Percentiles rank a stretch among this genome's conserved stretches.
These are phyloP conservation scores for Vicia sativa DNA, from an alignment of 306 rosid genomes.

Conservation along the genomic window DNA sequence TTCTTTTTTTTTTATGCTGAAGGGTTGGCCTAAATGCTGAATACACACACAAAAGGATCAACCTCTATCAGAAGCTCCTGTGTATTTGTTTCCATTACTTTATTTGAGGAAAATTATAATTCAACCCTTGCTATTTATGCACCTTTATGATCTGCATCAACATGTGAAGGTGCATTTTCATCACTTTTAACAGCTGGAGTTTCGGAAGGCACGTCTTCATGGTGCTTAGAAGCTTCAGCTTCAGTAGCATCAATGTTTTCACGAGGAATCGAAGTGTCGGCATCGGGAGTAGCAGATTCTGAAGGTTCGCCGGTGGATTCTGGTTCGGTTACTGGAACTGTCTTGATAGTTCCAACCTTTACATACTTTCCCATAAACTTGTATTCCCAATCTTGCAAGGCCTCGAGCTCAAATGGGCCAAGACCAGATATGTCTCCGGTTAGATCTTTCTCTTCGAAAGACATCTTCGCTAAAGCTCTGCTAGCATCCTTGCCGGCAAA, in stretches of 20 bases:
- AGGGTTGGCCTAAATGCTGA: slow-evolving; percentile 14
- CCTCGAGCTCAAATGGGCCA: slow-evolving; percentile 69
- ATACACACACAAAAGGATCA: slow-evolving; percentile 33
- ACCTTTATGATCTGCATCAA: slow-evolving; percentile 31
- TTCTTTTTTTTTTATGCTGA: slow-evolving; percentile 32
- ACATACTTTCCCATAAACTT: slow-evolving; percentile 87
- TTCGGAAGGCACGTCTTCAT: slow-evolving; percentile 56
- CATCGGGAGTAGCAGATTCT: slow-evolving; percentile 36
- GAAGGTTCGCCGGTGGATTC: slow-evolving; percentile 50
- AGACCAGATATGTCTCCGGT: slow-evolving; percentile 83
- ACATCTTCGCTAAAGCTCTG: slow-evolving; percentile 95
- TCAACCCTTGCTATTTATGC: background rate
- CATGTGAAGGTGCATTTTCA: slow-evolving; percentile 46
- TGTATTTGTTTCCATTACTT: slow-evolving; percentile 13
- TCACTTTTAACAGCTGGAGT: slow-evolving; percentile 52
- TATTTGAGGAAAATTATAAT: slow-evolving; percentile 15
- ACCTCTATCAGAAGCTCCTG: slow-evolving; percentile 30
- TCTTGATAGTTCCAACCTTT: slow-evolving; percentile 70
- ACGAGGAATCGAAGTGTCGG: slow-evolving; percentile 40
- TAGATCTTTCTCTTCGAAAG: slow-evolving; percentile 82
- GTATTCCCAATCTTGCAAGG: slow-evolving; percentile 94
- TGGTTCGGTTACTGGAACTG: slow-evolving; percentile 50
- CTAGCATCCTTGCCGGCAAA: slow-evolving; percentile 95
- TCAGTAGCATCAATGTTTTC: slow-evolving; percentile 43
- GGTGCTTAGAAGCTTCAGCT: slow-evolving; percentile 32